These are phyloP conservation scores for Penicillium sp. DNA, from an alignment of 2,329 filamentous ascomycete genomes.

Conservation along the genomic window DNA sequence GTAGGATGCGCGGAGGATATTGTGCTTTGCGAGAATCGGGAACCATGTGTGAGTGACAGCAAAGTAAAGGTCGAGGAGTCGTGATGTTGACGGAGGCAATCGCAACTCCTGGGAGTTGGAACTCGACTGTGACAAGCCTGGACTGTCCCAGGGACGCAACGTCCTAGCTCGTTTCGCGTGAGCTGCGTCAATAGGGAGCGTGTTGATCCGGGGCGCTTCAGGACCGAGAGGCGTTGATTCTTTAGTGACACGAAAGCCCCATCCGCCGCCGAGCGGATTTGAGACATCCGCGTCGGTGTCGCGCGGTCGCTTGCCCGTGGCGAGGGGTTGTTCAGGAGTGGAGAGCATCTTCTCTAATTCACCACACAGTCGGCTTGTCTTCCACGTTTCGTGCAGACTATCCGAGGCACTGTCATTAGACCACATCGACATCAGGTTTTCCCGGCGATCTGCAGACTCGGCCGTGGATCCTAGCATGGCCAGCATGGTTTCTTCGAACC, in stretches of 20 bases:
- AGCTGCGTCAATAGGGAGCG: slow-evolving; percentile 18
- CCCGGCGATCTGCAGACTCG: slow-evolving; percentile 27
- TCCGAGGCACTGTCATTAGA: slow-evolving; percentile 37
- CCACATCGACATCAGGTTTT: slow-evolving; percentile 36
- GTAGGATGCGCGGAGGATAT: slow-evolving; percentile 52
- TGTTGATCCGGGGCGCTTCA: slow-evolving; percentile 28
- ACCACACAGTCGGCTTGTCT: slow-evolving; percentile 35
- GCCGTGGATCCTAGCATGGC: slow-evolving; percentile 33
- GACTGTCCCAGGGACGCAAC: slow-evolving; percentile 15
- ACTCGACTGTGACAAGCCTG: slow-evolving; percentile 1
- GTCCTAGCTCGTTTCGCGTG: slow-evolving; percentile 25
- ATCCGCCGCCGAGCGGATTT: slow-evolving; percentile 16
- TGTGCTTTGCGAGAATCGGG: slow-evolving; percentile 54
- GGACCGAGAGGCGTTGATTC: slow-evolving; percentile 24
- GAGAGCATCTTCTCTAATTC: slow-evolving; percentile 40
- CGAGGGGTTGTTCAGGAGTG: slow-evolving; percentile 22
- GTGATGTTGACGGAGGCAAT: slow-evolving; percentile 48
- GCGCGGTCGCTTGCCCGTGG: slow-evolving; percentile 31
- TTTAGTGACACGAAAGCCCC: slow-evolving; percentile 29
- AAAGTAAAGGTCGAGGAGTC: slow-evolving; percentile 53
- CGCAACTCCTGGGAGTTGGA: slow-evolving; percentile 17
- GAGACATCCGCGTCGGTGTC: slow-evolving; percentile 24
- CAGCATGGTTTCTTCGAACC: slow-evolving; percentile 39
- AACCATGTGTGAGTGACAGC: slow-evolving; percentile 55
- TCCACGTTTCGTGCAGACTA: slow-evolving; percentile 41